Evolutionary conservation across 2,329 filamentous ascomycete species (phyloP).

Genomic region (Colletotrichum sp.): DNA sequence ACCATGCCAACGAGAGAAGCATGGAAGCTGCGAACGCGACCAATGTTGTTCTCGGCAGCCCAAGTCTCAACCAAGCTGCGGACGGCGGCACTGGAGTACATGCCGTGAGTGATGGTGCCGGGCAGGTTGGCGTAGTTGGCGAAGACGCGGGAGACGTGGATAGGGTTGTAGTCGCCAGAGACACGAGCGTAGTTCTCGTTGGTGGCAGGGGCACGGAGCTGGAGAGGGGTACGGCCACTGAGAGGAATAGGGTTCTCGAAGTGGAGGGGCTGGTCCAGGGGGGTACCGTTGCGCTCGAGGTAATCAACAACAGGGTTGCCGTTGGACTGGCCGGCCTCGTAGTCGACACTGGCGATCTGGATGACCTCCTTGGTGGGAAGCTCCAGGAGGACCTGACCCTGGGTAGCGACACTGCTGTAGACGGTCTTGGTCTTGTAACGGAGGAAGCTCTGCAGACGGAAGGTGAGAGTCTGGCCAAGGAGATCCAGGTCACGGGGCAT

Average conservation of each 20-base stretch:
- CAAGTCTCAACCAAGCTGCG: constrained; percentile 96
- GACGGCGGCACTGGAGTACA: constrained; percentile 98
- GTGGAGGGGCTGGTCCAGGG: constrained; percentile 93
- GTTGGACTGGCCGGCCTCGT: constrained; percentile 87
- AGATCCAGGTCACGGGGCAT: constrained; percentile 77
- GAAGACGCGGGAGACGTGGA: constrained; percentile 97
- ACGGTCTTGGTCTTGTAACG: constrained; percentile 95
- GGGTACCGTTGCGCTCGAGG: constrained; percentile 86
- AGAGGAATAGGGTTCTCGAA: constrained; percentile 98
- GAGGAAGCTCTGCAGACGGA: constrained; percentile 91
- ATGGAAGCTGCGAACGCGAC: constrained; percentile 96
- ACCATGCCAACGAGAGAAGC: constrained; percentile 99
- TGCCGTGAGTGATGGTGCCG: constrained; percentile 97
- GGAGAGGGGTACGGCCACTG: constrained; percentile 87
- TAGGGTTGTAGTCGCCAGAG: constrained; percentile 98
- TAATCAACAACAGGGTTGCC: constrained; percentile 98
- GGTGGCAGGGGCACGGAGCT: constrained; percentile 88
- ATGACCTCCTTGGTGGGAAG: constrained; percentile 97
- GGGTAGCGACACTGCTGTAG: constrained; percentile 89
- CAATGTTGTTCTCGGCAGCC: constrained; percentile 98
- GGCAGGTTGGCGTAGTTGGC: constrained; percentile 94
- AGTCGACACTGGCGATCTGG: constrained; percentile 96
- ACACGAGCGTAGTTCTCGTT: constrained; percentile 99
- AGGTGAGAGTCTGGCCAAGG: constrained; percentile 90
- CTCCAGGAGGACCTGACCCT: constrained; percentile 91